phyloP scores from a whole-genome alignment of 164 flowering plant genomes.

The Umbilicus rupestris region DNA sequence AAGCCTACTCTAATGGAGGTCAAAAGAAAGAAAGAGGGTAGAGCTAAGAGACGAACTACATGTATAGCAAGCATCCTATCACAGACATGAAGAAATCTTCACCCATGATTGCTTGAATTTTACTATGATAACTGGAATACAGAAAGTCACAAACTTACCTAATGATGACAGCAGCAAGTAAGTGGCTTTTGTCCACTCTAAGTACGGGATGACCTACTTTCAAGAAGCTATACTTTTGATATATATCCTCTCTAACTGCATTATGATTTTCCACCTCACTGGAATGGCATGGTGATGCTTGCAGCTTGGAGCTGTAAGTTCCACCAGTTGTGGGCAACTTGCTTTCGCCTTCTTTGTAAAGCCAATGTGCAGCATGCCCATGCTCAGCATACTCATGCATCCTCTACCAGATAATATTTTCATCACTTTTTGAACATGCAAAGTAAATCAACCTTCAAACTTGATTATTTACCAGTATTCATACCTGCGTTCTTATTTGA shows the following conservation, averaged over 20 bases:
- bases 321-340: conserved; percentile 20
- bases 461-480: not conserved
- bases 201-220: conserved; percentile 88
- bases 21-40: not conserved
- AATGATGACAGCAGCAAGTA: conserved; percentile 82
- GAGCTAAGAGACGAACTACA: not conserved
- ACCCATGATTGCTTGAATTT: not conserved
- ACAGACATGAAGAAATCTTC: not conserved
- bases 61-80: not conserved
- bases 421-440: not conserved
- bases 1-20: not conserved
- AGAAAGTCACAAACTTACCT: conserved; percentile 30
- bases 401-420: conserved; percentile 29
- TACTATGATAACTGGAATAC: not conserved
- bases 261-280: conserved; percentile 30
- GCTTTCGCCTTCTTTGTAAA: conserved; percentile 74
- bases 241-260: conserved; percentile 27
- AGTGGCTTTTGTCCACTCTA: conserved; percentile 81
- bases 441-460: not conserved
- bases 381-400: conserved; percentile 97
- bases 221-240: conserved; percentile 41
- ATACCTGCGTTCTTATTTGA: conserved; percentile 94
- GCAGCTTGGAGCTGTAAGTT: conserved; percentile 24
- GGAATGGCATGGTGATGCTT: conserved; percentile 28
- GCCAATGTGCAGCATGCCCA: conserved; percentile 99